Evolutionary conservation across 2,329 filamentous ascomycete genomes (phyloP).

Genomic region (Penicillium sp.): DNA sequence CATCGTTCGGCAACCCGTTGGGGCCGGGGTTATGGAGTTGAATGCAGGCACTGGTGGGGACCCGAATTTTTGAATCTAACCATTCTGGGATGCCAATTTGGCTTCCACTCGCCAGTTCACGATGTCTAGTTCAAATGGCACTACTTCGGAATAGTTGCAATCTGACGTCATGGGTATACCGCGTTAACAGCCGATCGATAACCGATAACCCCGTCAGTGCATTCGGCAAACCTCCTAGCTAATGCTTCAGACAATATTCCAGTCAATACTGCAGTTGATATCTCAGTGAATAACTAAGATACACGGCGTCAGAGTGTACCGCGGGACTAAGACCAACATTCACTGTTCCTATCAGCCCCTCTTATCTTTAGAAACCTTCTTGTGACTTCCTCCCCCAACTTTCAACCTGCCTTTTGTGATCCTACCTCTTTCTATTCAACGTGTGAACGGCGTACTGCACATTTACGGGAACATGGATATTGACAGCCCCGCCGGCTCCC

Average conservation of each 20-base stretch:
- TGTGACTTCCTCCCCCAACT: not conserved
- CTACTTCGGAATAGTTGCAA: not conserved
- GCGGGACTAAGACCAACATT: not conserved
- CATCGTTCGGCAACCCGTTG: constrained; percentile 23
- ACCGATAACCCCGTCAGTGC: not conserved
- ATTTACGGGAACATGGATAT: not conserved
- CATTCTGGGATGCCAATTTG: not conserved
- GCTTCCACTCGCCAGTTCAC: not conserved
- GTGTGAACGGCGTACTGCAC: not conserved
- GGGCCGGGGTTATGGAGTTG: constrained; percentile 7
- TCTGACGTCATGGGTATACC: not conserved
- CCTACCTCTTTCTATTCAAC: not conserved
- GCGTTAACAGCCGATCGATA: not conserved
- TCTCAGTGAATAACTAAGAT: not conserved
- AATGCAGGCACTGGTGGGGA: not conserved
- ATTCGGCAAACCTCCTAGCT: too few relatives aligned
- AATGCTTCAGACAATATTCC: not conserved
- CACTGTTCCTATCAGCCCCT: not conserved
- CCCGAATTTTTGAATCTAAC: not conserved
- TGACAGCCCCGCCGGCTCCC: not conserved
- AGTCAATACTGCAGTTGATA: not conserved
- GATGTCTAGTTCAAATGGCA: not conserved
- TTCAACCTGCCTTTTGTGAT: not conserved
- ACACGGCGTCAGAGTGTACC: not conserved
- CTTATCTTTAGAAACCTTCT: not conserved